Evolutionary conservation across 768 basidiomycete genomes (phyloP).

Genomic region (Tulasnella sp.): DNA sequence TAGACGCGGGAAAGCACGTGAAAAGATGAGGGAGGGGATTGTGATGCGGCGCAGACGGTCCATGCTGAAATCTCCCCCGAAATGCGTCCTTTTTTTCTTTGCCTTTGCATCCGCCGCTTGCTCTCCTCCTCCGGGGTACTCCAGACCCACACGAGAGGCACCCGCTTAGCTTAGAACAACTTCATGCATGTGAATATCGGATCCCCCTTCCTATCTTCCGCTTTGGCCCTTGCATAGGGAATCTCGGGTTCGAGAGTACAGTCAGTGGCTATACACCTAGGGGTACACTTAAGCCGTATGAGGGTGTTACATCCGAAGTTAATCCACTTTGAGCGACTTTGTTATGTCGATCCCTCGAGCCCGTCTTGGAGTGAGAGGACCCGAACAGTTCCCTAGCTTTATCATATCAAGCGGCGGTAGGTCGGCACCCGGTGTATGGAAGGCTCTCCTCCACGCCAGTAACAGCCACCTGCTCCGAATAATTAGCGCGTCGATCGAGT

Average conservation of each 20-base stretch:
- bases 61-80: not conserved
- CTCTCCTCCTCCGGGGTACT: not conserved
- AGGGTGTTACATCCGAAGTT: not conserved
- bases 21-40: not conserved
- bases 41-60: not conserved
- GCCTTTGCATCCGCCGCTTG: not conserved
- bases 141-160: not conserved
- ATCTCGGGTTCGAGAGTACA: not conserved
- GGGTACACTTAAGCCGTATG: not conserved
- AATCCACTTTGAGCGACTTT: not conserved
- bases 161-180: not conserved
- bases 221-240: not conserved
- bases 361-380: not conserved
- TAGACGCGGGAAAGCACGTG: constrained; percentile 7
- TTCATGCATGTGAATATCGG: not conserved
- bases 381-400: not conserved
- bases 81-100: not conserved
- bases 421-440: not conserved
- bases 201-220: not conserved
- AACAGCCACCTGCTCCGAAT: not conserved
- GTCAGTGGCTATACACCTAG: not conserved
- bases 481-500: not conserved
- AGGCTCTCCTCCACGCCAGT: not conserved
- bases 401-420: not conserved
- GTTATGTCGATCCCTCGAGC: not conserved